Evolutionary conservation across 495 filamentous ascomycete species (phyloP).

Genomic region (Parachaetomium inaequale): DNA sequence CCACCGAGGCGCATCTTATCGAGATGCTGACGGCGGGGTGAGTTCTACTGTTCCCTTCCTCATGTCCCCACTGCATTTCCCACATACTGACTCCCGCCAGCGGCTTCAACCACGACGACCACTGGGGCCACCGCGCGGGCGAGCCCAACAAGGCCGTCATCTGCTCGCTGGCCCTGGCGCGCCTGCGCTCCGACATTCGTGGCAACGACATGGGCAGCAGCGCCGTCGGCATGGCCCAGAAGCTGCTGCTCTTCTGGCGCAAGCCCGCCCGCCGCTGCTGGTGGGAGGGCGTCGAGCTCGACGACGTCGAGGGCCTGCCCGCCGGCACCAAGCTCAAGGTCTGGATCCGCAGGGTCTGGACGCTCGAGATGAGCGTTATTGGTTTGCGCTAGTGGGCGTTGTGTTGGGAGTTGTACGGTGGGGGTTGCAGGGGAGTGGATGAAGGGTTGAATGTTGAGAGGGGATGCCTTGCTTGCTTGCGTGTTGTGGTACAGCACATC

Average conservation of each 20-base stretch:
- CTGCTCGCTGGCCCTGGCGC: constrained; percentile 88
- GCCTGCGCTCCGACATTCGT: constrained; percentile 86
- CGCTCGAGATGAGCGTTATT: constrained; percentile 97
- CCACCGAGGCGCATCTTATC: constrained; percentile 96
- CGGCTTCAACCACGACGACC: constrained; percentile 92
- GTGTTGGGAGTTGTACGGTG: background rate
- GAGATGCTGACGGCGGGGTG: constrained; percentile 99
- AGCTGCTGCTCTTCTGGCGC: constrained; percentile 95
- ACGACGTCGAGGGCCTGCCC: constrained; percentile 76
- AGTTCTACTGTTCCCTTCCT: constrained; percentile 30
- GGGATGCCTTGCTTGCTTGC: background rate
- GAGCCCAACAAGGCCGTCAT: constrained; percentile 98
- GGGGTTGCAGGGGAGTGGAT: background rate
- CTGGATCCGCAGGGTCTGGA: constrained; percentile 98
- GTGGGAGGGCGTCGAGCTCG: constrained; percentile 98
- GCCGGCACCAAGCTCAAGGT: constrained; percentile 85
- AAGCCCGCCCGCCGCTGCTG: constrained; percentile 96
- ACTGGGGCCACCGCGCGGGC: constrained; percentile 91
- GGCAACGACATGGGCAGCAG: constrained; percentile 72
- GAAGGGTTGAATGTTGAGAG: too few species aligned
- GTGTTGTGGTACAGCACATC: background rate
- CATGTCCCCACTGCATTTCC: background rate
- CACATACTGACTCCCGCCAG: constrained; percentile 42
- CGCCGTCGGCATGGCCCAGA: constrained; percentile 96
- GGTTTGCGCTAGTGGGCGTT: constrained; percentile 59